Evolutionary conservation across 352 stramenopile genomes (phyloP).

Genomic region (Phytophthora tentaculata): DNA sequence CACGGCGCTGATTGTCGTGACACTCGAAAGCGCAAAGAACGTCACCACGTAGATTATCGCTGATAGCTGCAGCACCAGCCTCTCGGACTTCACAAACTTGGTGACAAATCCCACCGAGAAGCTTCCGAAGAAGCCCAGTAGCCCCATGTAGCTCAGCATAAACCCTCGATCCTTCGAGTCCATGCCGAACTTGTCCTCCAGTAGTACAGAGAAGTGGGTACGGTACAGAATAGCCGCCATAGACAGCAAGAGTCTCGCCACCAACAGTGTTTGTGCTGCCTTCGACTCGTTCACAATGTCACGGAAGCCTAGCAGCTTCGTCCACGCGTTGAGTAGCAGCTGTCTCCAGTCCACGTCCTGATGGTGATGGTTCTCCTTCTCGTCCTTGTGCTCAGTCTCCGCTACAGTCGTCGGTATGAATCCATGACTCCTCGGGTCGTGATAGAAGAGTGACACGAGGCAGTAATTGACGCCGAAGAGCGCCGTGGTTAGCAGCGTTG

Average conservation of each 20-base stretch:
- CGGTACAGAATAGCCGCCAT: constrained; percentile 82
- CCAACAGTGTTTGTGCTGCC: constrained; percentile 66
- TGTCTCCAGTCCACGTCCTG: constrained; percentile 36
- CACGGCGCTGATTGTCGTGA: constrained; percentile 52
- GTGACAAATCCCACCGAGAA: constrained; percentile 65
- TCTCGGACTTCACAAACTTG: constrained; percentile 54
- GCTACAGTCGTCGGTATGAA: neutral
- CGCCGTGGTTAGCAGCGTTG: constrained; percentile 68
- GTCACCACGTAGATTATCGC: constrained; percentile 74
- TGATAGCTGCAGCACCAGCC: constrained; percentile 66
- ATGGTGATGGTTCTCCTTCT: constrained; percentile 8
- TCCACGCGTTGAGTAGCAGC: constrained; percentile 51
- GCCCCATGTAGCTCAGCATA: constrained; percentile 83
- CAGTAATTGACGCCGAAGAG: constrained; percentile 78
- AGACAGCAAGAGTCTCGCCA: constrained; percentile 73
- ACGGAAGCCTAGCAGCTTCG: constrained; percentile 69
- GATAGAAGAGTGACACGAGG: constrained; percentile 67
- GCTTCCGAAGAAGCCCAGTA: constrained; percentile 71
- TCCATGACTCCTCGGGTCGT: constrained; percentile 23
- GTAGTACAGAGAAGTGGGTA: constrained; percentile 76
- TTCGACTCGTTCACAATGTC: constrained; percentile 70
- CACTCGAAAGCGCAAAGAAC: constrained; percentile 70
- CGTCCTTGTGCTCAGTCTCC: constrained; percentile 7
- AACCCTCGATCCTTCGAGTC: constrained; percentile 70
- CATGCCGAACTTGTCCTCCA: constrained; percentile 83